These are phyloP conservation scores for Gaertneriomyces sp. DNA, from an alignment of 192 early-diverging fungal genomes.

Conservation along the genomic window DNA sequence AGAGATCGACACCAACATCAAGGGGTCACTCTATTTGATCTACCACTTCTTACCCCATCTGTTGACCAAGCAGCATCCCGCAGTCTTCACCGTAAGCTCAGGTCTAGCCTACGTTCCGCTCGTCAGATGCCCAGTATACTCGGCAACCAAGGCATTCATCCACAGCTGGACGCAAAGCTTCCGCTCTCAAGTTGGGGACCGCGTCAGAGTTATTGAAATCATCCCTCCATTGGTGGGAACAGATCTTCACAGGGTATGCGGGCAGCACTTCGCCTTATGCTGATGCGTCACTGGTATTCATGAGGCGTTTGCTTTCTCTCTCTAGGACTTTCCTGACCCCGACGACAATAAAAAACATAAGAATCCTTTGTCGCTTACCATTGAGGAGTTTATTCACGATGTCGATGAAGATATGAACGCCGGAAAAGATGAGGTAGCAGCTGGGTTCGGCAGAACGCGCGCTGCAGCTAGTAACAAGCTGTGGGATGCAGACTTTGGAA, in stretches of 20 bases:
- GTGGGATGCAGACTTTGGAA: too few relatives aligned
- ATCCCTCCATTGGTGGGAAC: conserved; percentile 30
- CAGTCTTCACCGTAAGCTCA: conserved; percentile 25
- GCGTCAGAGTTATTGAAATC: conserved; percentile 30
- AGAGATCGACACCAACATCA: conserved; percentile 31
- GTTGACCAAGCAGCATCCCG: conserved; percentile 4
- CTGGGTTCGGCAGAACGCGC: conserved; percentile 1
- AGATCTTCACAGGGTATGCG: conserved; percentile 24
- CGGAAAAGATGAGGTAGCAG: conserved; percentile 9
- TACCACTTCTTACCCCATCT: conserved; percentile 28
- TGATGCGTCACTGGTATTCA: conserved; percentile 1
- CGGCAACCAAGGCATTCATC: conserved; percentile 30
- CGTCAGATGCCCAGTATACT: conserved; percentile 22
- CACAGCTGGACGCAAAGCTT: conserved; percentile 29
- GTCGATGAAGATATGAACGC: conserved; percentile 14
- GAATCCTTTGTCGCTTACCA: conserved; percentile 1
- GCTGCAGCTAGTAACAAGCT: too few relatives aligned
- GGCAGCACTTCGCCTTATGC: background rate
- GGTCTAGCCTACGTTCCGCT: conserved; percentile 33
- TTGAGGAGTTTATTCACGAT: conserved; percentile 6
- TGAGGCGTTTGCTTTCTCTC: background rate
- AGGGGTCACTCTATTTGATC: conserved; percentile 25
- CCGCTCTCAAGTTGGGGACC: conserved; percentile 14
- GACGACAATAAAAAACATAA: conserved; percentile 2
- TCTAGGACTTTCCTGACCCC: conserved; percentile 12